A percentile compares a stretch with the other conserved stretches of the same genome.
These are phyloP conservation scores for Schizochytrium sp. DNA, from an alignment of 108 stramenopile species.

Conservation along the genomic window DNA sequence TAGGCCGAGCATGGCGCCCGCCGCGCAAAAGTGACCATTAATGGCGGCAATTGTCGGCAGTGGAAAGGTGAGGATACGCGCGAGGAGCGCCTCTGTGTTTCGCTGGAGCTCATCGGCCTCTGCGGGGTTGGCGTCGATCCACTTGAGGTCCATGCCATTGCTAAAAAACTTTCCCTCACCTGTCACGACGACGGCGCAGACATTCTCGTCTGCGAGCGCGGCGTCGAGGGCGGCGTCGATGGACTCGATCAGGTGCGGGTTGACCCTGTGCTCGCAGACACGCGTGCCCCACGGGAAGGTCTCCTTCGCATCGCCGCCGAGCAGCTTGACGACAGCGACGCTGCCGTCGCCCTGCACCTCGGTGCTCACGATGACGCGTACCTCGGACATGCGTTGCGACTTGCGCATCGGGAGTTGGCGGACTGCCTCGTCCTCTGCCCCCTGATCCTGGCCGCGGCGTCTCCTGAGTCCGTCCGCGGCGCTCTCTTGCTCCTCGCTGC, in stretches of 20 bases:
- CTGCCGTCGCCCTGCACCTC: not conserved
- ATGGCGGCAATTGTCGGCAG: constrained; percentile 2
- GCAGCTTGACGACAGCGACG: not conserved
- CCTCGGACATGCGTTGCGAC: not conserved
- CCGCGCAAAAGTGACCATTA: not conserved
- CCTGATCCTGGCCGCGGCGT: too few species aligned
- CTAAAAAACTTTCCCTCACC: not conserved
- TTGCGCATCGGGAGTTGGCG: too few species aligned
- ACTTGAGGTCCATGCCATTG: constrained; percentile 14
- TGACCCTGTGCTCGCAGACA: not conserved
- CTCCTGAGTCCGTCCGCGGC: too few species aligned
- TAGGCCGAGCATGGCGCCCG: constrained; percentile 13
- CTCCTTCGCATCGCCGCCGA: not conserved
- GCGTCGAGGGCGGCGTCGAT: not conserved
- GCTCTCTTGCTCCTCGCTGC: too few species aligned
- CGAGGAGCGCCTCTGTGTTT: not conserved
- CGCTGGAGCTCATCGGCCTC: not conserved
- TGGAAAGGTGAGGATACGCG: not conserved
- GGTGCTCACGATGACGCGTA: not conserved
- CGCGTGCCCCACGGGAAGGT: constrained; percentile 14
- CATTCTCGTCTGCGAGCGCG: not conserved
- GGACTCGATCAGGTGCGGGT: not conserved
- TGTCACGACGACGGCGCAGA: not conserved
- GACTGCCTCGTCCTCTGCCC: too few species aligned
- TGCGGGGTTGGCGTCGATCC: not conserved